A percentile compares a stretch with the other conserved stretches of the same genome.
Conservation (phyloP, 2,329 filamentous ascomycete genomes). For the Coleophoma cylindrospora region DNA sequence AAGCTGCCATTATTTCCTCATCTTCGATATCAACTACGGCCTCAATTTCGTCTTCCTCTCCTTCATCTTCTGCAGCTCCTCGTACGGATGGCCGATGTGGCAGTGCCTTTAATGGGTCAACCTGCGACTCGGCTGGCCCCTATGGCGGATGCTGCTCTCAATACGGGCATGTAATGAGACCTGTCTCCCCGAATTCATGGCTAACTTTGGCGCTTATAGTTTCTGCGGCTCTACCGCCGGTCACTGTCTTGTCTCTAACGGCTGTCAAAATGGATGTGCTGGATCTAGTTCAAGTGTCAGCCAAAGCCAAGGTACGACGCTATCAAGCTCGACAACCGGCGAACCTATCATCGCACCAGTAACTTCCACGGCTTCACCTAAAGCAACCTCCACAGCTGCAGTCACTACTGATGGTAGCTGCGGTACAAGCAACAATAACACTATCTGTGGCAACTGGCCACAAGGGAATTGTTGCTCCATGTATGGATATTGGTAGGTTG, state of each 20-base stretch:
- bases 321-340: slow-evolving; percentile 16
- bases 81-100: slow-evolving; percentile 12
- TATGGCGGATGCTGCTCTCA: slow-evolving; percentile 10
- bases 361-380: slow-evolving; percentile 13
- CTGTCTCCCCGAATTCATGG: not conserved
- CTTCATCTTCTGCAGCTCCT: slow-evolving; percentile 2
- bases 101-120: slow-evolving; percentile 6
- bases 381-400: slow-evolving; percentile 23
- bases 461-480: slow-evolving; percentile 49
- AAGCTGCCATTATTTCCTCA: not conserved
- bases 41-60: not conserved
- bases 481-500: slow-evolving; percentile 46
- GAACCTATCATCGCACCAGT: slow-evolving; percentile 21
- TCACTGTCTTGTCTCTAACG: slow-evolving; percentile 18
- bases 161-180: slow-evolving; percentile 10
- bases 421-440: slow-evolving; percentile 41
- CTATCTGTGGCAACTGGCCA: slow-evolving; percentile 46
- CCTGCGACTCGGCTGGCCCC: slow-evolving; percentile 6
- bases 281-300: slow-evolving; percentile 4
- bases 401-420: slow-evolving; percentile 48
- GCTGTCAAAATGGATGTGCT: slow-evolving; percentile 26
- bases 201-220: slow-evolving; percentile 11
- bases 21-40: not conserved
- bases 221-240: slow-evolving; percentile 23
- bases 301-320: slow-evolving; percentile 10